These are phyloP conservation scores for Agrocybe pediades DNA, from an alignment of 768 basidiomycete genomes.

Conservation along the genomic window DNA sequence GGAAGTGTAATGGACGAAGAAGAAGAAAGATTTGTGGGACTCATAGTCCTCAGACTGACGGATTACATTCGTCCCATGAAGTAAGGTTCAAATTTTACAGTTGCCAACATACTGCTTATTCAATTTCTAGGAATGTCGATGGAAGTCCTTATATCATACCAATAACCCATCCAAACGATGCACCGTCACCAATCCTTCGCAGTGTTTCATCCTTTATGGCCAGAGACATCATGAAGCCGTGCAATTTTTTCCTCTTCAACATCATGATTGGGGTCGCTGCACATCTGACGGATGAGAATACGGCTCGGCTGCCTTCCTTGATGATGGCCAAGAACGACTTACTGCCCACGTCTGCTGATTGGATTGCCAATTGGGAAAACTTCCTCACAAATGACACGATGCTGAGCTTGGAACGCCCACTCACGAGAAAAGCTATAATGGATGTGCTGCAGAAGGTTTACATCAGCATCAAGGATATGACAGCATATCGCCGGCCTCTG, in stretches of 20 bases:
- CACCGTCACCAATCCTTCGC: conserved; percentile 63
- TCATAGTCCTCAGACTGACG: conserved; percentile 58
- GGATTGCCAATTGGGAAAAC: conserved; percentile 68
- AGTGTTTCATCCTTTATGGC: conserved; percentile 64
- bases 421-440: conserved; percentile 60
- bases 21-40: conserved; percentile 65
- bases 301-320: conserved; percentile 56
- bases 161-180: conserved; percentile 52
- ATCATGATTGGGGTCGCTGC: conserved; percentile 67
- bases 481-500: conserved; percentile 55
- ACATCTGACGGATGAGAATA: conserved; percentile 71
- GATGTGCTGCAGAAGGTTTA: conserved; percentile 59
- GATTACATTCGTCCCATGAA: conserved; percentile 58
- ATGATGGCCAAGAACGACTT: conserved; percentile 72
- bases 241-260: conserved; percentile 62
- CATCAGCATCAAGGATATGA: conserved; percentile 70
- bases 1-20: conserved; percentile 56
- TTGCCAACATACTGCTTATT: neutral
- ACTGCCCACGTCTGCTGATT: conserved; percentile 70
- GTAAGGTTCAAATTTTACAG: conserved; percentile 39
- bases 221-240: conserved; percentile 57
- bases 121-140: conserved; percentile 28
- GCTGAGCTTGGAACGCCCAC: conserved; percentile 42
- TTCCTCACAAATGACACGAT: conserved; percentile 53
- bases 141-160: conserved; percentile 44